Evolutionary conservation across 176 grass and related monocot species (phyloP).

Genomic region (Carex cristatella): DNA sequence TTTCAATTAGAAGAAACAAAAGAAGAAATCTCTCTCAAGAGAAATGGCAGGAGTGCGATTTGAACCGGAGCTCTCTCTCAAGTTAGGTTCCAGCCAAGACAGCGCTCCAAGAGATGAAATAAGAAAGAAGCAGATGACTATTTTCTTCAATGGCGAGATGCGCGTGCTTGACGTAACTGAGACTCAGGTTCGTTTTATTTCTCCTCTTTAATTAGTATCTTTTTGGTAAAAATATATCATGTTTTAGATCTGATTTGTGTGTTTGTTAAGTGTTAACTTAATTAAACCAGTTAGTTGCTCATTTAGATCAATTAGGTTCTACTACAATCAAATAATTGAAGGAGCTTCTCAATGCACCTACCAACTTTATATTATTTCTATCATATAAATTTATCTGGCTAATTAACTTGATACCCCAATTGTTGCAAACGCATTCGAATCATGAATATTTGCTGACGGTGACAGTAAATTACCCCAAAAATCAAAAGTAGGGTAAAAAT

Average conservation of each 20-base stretch:
- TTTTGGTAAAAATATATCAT: too few relatives aligned
- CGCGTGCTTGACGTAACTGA: constrained; percentile 23
- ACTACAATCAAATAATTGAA: too few relatives aligned
- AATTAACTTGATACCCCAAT: not conserved
- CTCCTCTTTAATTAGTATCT: not conserved
- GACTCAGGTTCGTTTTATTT: constrained; percentile 10
- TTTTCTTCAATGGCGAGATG: constrained; percentile 31
- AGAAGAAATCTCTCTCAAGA: not conserved
- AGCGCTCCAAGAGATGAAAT: not conserved
- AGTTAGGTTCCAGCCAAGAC: constrained; percentile 15
- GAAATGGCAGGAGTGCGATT: not conserved
- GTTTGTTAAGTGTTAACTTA: too few relatives aligned
- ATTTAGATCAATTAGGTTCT: too few relatives aligned
- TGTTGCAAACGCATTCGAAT: not conserved
- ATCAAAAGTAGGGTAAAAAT: not conserved
- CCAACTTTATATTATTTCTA: too few relatives aligned
- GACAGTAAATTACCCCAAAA: not conserved
- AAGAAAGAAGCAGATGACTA: constrained; percentile 13
- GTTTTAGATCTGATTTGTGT: too few relatives aligned
- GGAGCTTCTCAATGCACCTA: too few relatives aligned
- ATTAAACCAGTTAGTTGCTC: too few relatives aligned
- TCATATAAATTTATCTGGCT: not conserved
- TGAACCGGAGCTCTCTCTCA: constrained; percentile 25
- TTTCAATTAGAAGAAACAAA: not conserved
- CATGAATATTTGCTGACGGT: not conserved